Evolutionary conservation across 257 asterid species (phyloP), one percentile per base, ranked within the genome.

Genomic region (Lantana camara): DNA sequence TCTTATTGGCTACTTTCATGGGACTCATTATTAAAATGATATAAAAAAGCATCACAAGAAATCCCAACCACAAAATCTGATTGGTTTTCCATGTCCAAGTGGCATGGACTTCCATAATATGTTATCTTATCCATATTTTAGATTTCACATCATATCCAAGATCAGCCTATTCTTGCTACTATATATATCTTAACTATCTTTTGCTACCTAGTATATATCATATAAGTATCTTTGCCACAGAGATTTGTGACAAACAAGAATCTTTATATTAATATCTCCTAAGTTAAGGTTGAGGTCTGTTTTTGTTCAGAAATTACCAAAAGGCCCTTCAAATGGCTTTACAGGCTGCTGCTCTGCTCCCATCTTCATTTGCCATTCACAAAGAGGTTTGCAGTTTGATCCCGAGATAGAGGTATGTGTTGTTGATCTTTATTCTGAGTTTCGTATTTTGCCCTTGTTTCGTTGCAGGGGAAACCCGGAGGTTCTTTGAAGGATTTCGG

Each of bases 331-430:
- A 55, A 44, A 92, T 92, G 98, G 97, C 97, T 63, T 76, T 89
- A 45, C 98, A 87, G 47, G 71, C 96, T 67, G 85, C 94, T 72
- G 71, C 95, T 63, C 54, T 84, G 27, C 79, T 84, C 56, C 88
- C 95, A 14, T 77, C 95, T 41, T 67, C 85, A 41, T 75, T 83
- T 60, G 71, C 87, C 81, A 60, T 82, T 60, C 81, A 80, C 80
- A 89, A 85, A 72, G 95, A 93, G 95, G 97, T 88, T 22, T 58
- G 56, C 1, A 11, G 5, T 48, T 5, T 14, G 17, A 23, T 69
- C n/a, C 29, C 50, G 27, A 24, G 30, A 40, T 30, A 45, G 30
- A 60, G 8, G 12, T n/a, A n/a, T 7, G 9, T 44, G 0, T 9
- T 57, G 22, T 48, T 7, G 11, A 13, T 34, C 15, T 22, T 30